These are phyloP conservation scores for Tricholoma hemisulphureum DNA, from an alignment of 768 basidiomycete genomes.

Conservation along the genomic window DNA sequence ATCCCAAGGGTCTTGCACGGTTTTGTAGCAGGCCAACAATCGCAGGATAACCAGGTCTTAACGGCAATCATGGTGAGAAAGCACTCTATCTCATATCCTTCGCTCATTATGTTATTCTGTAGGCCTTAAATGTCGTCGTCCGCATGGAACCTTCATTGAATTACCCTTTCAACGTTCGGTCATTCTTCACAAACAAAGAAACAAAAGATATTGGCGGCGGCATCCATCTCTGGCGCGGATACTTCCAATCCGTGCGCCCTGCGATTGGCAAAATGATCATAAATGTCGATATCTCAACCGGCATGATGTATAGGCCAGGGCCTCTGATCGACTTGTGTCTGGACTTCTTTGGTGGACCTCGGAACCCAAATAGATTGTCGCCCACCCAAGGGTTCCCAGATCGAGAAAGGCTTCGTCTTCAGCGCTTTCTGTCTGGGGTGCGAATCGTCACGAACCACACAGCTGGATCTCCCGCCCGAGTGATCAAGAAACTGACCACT, in stretches of 20 bases:
- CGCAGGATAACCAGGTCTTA: conserved; percentile 63
- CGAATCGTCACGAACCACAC: conserved; percentile 26
- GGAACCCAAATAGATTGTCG: conserved; percentile 29
- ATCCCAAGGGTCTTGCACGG: conserved; percentile 54
- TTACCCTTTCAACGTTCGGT: conserved; percentile 71
- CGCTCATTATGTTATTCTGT: background rate
- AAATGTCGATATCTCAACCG: conserved; percentile 78
- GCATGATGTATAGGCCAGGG: conserved; percentile 71
- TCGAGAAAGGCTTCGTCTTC: conserved; percentile 45
- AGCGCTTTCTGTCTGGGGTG: conserved; percentile 37
- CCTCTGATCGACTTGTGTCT: conserved; percentile 56
- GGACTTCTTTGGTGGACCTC: conserved; percentile 45
- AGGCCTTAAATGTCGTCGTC: conserved; percentile 75
- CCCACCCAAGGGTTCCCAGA: conserved; percentile 45
- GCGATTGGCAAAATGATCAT: conserved; percentile 61
- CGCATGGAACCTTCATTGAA: conserved; percentile 70
- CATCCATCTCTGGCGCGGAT: conserved; percentile 73
- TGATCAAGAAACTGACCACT: conserved; percentile 53
- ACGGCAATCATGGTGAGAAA: conserved; percentile 55
- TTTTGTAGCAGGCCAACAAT: conserved; percentile 63
- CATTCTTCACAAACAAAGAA: conserved; percentile 66
- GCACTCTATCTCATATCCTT: background rate
- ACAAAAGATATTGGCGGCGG: conserved; percentile 56
- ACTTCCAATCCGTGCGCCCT: conserved; percentile 78
- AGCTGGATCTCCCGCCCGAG: conserved; percentile 30